A percentile compares a stretch with the other conserved stretches of the same genome.
Conservation (phyloP, 108 stramenopile species). For the Seminavis robusta region DNA sequence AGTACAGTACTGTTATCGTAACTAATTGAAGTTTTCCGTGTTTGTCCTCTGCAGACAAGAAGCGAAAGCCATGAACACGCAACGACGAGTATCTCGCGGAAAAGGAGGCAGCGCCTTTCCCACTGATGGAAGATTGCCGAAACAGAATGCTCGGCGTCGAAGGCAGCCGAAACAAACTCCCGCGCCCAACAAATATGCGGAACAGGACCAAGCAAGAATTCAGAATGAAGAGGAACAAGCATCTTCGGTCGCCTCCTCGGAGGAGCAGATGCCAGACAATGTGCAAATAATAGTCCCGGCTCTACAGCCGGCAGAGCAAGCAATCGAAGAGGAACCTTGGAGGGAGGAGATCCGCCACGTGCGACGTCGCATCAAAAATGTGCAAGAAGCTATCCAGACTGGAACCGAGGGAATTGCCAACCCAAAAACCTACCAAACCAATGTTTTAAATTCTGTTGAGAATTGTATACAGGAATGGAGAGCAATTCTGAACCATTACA, state of each 20-base stretch:
- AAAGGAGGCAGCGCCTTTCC: constrained; percentile 53
- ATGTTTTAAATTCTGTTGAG: constrained; percentile 52
- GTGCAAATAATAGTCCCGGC: background rate
- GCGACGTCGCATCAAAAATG: constrained; percentile 37
- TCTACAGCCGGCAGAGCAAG: background rate
- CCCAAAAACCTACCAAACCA: constrained; percentile 50
- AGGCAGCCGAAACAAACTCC: background rate
- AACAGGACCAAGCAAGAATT: background rate
- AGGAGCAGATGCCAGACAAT: constrained; percentile 5
- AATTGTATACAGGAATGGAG: constrained; percentile 73
- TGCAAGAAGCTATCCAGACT: constrained; percentile 43
- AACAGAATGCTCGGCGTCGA: constrained; percentile 42
- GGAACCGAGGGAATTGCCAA: constrained; percentile 29
- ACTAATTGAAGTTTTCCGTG: no score
- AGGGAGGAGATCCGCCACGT: constrained; percentile 50
- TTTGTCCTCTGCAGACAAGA: no score
- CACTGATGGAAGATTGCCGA: constrained; percentile 55
- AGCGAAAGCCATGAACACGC: no score
- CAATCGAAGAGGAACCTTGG: background rate
- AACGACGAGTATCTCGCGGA: constrained; percentile 58
- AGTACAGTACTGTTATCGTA: no score
- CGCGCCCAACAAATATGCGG: background rate
- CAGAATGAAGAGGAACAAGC: background rate
- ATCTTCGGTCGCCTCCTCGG: background rate
- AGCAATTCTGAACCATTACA: constrained; percentile 45